Percentiles rank a stretch among this genome's conserved stretches.
Conservation (phyloP, 2,329 filamentous ascomycete genomes). For the Coniochaeta ligniaria region DNA sequence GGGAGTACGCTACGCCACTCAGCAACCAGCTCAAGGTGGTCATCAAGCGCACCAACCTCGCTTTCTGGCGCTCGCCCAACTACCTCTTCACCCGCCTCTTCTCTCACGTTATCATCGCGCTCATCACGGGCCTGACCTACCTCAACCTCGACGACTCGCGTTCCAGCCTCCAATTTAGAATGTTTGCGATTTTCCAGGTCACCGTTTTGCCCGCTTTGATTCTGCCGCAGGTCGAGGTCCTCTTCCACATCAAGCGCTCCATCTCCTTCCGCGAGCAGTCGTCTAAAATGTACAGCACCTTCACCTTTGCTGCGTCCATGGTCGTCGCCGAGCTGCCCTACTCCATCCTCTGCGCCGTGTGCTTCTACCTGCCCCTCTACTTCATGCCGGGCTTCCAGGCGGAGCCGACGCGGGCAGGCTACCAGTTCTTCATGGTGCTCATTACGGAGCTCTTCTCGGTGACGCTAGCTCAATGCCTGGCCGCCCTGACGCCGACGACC, state of each 20-base stretch:
- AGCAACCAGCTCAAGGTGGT: conserved; percentile 74
- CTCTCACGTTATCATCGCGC: conserved; percentile 71
- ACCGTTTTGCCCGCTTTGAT: conserved; percentile 79
- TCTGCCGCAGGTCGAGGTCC: conserved; percentile 75
- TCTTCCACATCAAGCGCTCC: conserved; percentile 71
- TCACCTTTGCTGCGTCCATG: conserved; percentile 71
- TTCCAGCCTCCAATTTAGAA: conserved; percentile 71
- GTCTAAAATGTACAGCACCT: conserved; percentile 77
- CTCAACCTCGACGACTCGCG: conserved; percentile 70
- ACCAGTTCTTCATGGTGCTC: conserved; percentile 80
- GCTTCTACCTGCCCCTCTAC: conserved; percentile 78
- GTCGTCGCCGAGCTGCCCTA: conserved; percentile 83
- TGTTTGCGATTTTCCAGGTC: conserved; percentile 67
- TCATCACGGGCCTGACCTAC: conserved; percentile 75
- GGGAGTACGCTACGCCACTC: conserved; percentile 77
- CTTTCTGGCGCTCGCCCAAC: conserved; percentile 81
- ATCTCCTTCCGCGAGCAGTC: conserved; percentile 83
- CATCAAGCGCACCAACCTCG: conserved; percentile 62
- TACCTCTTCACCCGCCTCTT: conserved; percentile 86
- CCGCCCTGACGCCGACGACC: conserved; percentile 68
- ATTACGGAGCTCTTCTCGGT: conserved; percentile 81
- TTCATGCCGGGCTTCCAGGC: conserved; percentile 71
- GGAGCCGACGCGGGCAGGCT: conserved; percentile 61
- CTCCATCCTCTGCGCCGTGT: conserved; percentile 69
- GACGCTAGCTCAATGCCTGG: conserved; percentile 69